Conservation (phyloP, 352 stramenopile genomes). For the Globisporangium canariense region DNA sequence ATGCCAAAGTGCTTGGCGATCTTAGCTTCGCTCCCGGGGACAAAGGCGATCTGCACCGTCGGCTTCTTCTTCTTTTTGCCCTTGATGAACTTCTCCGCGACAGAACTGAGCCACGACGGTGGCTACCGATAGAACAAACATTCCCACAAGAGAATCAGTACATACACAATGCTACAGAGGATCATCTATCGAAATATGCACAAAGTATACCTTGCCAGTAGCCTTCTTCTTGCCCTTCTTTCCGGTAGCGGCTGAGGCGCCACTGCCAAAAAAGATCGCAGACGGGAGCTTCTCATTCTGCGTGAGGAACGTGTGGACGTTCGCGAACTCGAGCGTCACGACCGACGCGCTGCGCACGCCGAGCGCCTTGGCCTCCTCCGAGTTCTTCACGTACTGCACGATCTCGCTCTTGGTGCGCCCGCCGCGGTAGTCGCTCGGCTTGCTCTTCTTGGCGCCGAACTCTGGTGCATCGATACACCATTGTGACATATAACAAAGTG, state of each 20-base stretch:
- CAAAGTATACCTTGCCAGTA: constrained; percentile 22
- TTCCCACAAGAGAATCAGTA: neutral
- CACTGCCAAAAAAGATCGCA: constrained; percentile 65
- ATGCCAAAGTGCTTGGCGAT: constrained; percentile 67
- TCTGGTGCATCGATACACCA: constrained; percentile 21
- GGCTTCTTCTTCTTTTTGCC: constrained; percentile 60
- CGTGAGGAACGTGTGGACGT: constrained; percentile 56
- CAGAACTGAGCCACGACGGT: constrained; percentile 50
- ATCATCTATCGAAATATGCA: neutral
- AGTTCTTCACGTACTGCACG: constrained; percentile 70
- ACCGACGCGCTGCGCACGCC: constrained; percentile 50
- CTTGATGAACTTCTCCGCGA: constrained; percentile 55
- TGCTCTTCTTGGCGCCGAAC: constrained; percentile 81
- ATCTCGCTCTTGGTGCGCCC: constrained; percentile 62
- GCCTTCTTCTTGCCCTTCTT: constrained; percentile 48
- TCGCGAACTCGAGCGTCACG: constrained; percentile 43
- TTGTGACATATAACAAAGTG: neutral
- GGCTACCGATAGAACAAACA: constrained; percentile 17
- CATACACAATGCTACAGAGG: neutral
- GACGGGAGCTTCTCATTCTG: constrained; percentile 44
- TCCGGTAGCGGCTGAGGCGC: constrained; percentile 14
- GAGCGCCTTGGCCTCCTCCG: constrained; percentile 62
- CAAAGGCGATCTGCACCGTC: constrained; percentile 53
- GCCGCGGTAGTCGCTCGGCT: constrained; percentile 65
- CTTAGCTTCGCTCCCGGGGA: constrained; percentile 61